Evolutionary conservation across 2,329 filamentous ascomycete species (phyloP), one percentile per base, ranked within the genome.

Genomic region (Alternaria postmessia): DNA sequence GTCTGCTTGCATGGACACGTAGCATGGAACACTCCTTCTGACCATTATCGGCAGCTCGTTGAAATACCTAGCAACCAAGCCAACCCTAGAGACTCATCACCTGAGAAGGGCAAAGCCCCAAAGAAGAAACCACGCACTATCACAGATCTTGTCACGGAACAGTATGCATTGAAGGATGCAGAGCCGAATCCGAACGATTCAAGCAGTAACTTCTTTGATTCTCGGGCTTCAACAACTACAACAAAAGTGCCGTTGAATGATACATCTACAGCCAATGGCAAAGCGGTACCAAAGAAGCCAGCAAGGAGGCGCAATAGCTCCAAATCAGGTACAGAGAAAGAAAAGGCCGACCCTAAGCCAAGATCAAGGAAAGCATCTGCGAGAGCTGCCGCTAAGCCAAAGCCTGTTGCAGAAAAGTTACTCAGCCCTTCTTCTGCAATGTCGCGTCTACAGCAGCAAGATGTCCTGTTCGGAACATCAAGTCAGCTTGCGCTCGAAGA

Each of bases 101-200:
- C 72, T 7, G 71, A 74, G 20, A 77, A 77, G 41, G 69, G 66
- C 14, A 78, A 76, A 63, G 74, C 72, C 3, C 72, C 74, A 0
- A 79, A 77, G 58, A 79, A 78, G 69, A 79, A 78, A 44, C 54
- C 75, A 7, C 68, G 74, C n/a, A 79, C 77, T 4, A 79, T 79
- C 24, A 79, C 77, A 57, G 77, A 79, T 32, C 63, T 78, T 2
- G 76, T 77, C 1, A 79, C 75, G 5, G 73, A 67, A 8, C 74
- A 78, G 47, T 79, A 79, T 54, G 67, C 64, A 6, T 46, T 53
- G 3, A 65, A 68, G 41, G 54, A 64, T 14, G 38, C 54, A 9
- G 34, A 18, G 3, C 11, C 57, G 1, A 65, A 66, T 32, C 42
- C 54, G 12, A 38, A 57, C 11, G 47, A 47, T 12, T 44, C 59